Evolutionary conservation across 345 rosid species (phyloP).

Genomic region (Barbarea vulgaris): DNA sequence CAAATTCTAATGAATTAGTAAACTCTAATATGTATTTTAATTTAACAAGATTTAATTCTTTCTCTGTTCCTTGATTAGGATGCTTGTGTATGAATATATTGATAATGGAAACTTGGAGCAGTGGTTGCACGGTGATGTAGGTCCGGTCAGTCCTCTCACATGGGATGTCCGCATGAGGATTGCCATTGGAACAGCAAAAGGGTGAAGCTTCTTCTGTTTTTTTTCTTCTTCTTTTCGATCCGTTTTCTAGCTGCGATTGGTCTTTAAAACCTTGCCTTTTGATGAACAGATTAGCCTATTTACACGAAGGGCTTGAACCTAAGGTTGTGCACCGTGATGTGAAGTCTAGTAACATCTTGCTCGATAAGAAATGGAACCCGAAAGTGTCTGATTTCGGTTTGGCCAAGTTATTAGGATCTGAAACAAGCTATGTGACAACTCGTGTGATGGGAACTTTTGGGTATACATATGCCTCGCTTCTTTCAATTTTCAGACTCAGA

Average conservation of each 20-base stretch:
- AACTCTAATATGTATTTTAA: neutral
- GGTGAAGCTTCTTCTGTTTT: constrained; percentile 42
- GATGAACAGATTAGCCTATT: constrained; percentile 73
- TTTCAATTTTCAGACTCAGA: neutral
- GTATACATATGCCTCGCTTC: constrained; percentile 20
- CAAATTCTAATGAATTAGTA: neutral
- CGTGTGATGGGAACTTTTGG: constrained; percentile 99
- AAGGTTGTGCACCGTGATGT: constrained; percentile 96
- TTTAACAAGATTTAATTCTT: neutral
- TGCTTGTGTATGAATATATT: constrained; percentile 91
- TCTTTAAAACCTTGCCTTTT: constrained; percentile 10
- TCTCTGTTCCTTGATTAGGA: constrained; percentile 50
- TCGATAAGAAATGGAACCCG: constrained; percentile 79
- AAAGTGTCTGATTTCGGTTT: constrained; percentile 93
- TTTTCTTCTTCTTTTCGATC: neutral
- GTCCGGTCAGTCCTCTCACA: constrained; percentile 78
- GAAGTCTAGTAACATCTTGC: constrained; percentile 88
- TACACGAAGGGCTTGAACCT: constrained; percentile 96
- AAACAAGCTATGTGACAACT: constrained; percentile 85
- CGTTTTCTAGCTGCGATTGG: neutral
- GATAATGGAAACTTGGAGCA: constrained; percentile 97
- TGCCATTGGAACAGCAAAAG: constrained; percentile 92
- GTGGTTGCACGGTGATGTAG: constrained; percentile 95
- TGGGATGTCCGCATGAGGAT: constrained; percentile 96
- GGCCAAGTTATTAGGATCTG: constrained; percentile 87